A percentile compares a stretch with the other conserved stretches of the same genome.
Conservation (phyloP, 2,329 filamentous ascomycete species). For the Verticillium tricorpus region DNA sequence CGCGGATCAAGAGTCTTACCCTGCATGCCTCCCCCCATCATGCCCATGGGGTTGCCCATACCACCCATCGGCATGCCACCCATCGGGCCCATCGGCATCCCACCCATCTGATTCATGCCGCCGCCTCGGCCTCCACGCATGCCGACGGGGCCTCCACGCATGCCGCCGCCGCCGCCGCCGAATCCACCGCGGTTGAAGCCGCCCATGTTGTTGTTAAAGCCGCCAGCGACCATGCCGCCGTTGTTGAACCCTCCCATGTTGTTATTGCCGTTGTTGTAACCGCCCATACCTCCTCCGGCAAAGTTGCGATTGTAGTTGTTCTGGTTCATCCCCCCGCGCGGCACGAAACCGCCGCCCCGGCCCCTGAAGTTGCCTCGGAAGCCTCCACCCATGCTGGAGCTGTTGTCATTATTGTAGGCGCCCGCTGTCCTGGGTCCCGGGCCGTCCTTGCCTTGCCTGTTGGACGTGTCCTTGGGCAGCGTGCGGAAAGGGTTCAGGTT, state of each 20-base stretch:
- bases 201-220: slow-evolving; percentile 33
- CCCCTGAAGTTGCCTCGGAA: slow-evolving; percentile 45
- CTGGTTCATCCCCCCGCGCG: slow-evolving; percentile 45
- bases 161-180: slow-evolving; percentile 35
- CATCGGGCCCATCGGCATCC: slow-evolving; percentile 37
- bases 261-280: slow-evolving; percentile 39
- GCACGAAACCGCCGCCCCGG: slow-evolving; percentile 43
- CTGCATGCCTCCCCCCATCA: slow-evolving; percentile 52
- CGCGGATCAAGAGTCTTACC: slow-evolving; percentile 29
- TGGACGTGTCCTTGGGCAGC: slow-evolving; percentile 80
- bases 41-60: slow-evolving; percentile 41
- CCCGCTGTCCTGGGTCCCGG: slow-evolving; percentile 49
- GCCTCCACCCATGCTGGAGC: slow-evolving; percentile 47
- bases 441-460: slow-evolving; percentile 60
- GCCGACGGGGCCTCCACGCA: slow-evolving; percentile 39
- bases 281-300: slow-evolving; percentile 29
- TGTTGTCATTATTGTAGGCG: slow-evolving; percentile 41
- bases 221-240: slow-evolving; percentile 47
- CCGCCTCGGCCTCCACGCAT: slow-evolving; percentile 28
- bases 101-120: slow-evolving; percentile 49
- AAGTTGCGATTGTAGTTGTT: slow-evolving; percentile 36
- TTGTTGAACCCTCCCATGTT: slow-evolving; percentile 44
- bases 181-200: slow-evolving; percentile 44
- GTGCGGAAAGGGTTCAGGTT: slow-evolving; percentile 85
- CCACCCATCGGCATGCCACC: slow-evolving; percentile 52